Base-by-base conservation (phyloP, 2,329 filamentous ascomycete genomes). In the Colletotrichum viniferum region DNA sequence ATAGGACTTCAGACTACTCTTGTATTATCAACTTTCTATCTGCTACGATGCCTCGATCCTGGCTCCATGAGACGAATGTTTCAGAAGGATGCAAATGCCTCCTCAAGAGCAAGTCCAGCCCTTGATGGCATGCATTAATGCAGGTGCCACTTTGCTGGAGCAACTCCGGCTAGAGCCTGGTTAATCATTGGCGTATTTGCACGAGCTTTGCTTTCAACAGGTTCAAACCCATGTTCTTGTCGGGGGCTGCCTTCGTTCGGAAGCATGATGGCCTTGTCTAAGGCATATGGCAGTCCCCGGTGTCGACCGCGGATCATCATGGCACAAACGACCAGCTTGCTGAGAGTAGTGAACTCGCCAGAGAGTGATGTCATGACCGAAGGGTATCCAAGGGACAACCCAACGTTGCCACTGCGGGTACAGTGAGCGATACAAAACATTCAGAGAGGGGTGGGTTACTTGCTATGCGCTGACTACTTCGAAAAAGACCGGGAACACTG, bases 241-340 rank as follows among this genome's bases (percentile, higher is more conserved):
- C 34, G 24, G 26, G 34, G 24, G 7, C 38, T 24, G 34, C 34
- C 61, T 26, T 64, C 34, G 32, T 38, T 62, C 14, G 60, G 60
- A 7, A 62, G 60, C 60, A 82, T 80, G 34, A 85, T 82, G 18
- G 83, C 83, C 3, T 81, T 80, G 66, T 85, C 83, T 5, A 85
- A 78, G 2, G 79, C 70, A 55, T 84, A 83, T 0, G 83, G 83
- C 12, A 85, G 78, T 1, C 81, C 81, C 1, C 84, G 80, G 58
- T 85, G 84, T 1, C 84, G 81, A 3, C 84, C 84, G 18, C 84
- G 81, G 28, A 85, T 79, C 84, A 85, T 85, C 81, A 84, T 83
- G 43, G 79, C 79, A 64, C 83, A 84, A n/a, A 85, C 79, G 58
- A 85, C 79, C 1, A 85, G 69, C 73, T 85, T 85, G 76, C 83